Base-by-base conservation (phyloP, 352 stramenopile species). In the Phytophthora agathidicida region DNA sequence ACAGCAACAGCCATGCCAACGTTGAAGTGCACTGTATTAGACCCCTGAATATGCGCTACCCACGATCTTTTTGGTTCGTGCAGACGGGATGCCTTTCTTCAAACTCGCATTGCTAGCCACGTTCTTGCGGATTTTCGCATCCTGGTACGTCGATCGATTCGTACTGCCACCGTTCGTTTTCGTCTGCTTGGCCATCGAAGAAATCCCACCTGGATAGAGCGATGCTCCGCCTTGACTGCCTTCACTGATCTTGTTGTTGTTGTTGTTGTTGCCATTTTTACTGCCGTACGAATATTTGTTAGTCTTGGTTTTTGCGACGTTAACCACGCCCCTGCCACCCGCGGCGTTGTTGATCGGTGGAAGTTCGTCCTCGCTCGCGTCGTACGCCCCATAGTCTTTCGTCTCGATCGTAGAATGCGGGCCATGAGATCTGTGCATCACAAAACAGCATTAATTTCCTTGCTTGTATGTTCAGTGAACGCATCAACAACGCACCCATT, bases 361-460 rank as follows among this genome's bases (percentile, higher is more conserved):
- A 13, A 86, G 17, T 43, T 81, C 76, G 43, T 83, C 76, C 35
- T 77, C 61, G 13, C 75, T 77, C 11, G 55, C 60, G 26, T 80
- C 65, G 30, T 60, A 55, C 13, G 37, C 30, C 2, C 51, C 48
- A 2, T 77, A 59, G 17, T 73, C 65, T 31, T 73, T 68, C 5
- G 60, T 50, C 9, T 72, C 49, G 13, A 42, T 58, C 5, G 62
- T 37, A 17, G 27, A 14, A 9, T 78, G 65, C 2, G 58, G 39
- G 9, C 47, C 50, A 42, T 72, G 50, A 8, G 61, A 74, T 45
- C 50, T 71, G 20, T 19, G 31, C 9, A n/a, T 23, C n/a, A 8
- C 3, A 33, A 44, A 32, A 8, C 28, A 48, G 5, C 13, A 36
- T 7, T 16, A 41, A 22, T 57, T 27, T 17, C 9, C n/a, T 22